Evolutionary conservation across 108 stramenopile species (phyloP), one percentile per base, ranked within the genome.

Genomic region (Nannochloropsis salina): DNA sequence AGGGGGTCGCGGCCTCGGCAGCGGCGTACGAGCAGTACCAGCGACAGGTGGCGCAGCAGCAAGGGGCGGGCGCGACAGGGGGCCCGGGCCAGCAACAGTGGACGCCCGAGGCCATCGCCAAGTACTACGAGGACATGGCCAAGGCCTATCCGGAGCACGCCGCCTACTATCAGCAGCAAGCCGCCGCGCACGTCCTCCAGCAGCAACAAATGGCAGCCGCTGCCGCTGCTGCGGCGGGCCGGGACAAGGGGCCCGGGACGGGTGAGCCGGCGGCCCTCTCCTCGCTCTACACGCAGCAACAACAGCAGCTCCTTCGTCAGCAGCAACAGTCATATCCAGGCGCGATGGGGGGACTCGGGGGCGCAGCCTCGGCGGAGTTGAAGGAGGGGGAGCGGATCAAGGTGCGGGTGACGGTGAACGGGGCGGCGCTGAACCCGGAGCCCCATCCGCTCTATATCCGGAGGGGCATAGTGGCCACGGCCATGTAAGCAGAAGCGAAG

Each of bases 41-140:
- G n/a, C 61, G 61, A n/a, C 61, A 74, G n/a, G 4, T 74, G n/a
- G 61, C 61, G 20, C 61, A 74, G 61, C 61, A 74, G 61, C 20
- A 2, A 74, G 61, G 61, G 61, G 61, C 61, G n/a, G 61, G 61
- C 4, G 61, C 61, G n/a, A n/a, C 20, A 0, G 20, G n/a, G 61
- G 61, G 2, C 15, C 20, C 20, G 61, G 61, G 61, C 20, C 61
- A 74, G 61, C 61, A 74, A 74, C 61, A 74, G 61, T 74, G 61
- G 61, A 74, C 61, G n/a, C 61, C 61, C 61, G 61, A 74, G 61
- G 61, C 61, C 20, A 74, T 74, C n/a, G 61, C 61, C 61, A 74
- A 74, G 61, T 74, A 74, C n/a, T 74, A 74, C 61, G n/a, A 74
- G 3, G 61, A 74, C 61, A 74, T 74, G 61, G 61, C 61, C 61